Conservation (phyloP, 2,329 filamentous ascomycete genomes). For the Nothopassalora personata region DNA sequence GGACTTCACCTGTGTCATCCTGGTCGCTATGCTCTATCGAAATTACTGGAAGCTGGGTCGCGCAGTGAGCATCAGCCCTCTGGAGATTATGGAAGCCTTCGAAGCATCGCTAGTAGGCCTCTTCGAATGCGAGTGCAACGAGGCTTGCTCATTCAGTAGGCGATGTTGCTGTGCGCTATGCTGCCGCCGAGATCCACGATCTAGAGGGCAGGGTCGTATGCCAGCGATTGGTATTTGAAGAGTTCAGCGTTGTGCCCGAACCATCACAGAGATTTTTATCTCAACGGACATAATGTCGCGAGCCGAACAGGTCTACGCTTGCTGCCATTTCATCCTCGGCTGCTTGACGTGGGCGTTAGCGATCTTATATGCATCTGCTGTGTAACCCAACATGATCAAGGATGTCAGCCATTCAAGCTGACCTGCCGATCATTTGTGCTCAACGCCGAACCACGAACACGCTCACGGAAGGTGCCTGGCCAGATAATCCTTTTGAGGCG, state of each 20-base stretch:
- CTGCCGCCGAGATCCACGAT: background rate
- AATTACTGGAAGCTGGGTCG: constrained; percentile 32
- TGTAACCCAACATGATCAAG: background rate
- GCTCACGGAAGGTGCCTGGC: background rate
- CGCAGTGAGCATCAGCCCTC: constrained; percentile 27
- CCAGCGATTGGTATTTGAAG: background rate
- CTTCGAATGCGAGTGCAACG: background rate
- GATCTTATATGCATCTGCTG: background rate
- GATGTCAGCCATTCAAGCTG: background rate
- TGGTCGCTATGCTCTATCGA: background rate
- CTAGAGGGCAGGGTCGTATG: background rate
- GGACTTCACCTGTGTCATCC: background rate
- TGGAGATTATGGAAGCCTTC: constrained; percentile 33
- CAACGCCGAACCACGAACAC: background rate
- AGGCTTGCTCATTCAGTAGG: background rate
- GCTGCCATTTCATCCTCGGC: background rate
- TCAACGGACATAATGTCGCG: background rate
- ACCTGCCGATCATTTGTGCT: background rate
- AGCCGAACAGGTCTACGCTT: background rate
- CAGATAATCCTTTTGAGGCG: background rate
- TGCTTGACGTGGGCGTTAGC: background rate
- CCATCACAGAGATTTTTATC: background rate
- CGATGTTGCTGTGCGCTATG: background rate
- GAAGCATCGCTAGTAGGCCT: constrained; percentile 24
- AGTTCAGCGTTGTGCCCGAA: background rate